A percentile compares a stretch with the other conserved stretches of the same genome.
phyloP scores from a whole-genome alignment of 495 filamentous ascomycete genomes.

The Pyrenula aspistea region DNA sequence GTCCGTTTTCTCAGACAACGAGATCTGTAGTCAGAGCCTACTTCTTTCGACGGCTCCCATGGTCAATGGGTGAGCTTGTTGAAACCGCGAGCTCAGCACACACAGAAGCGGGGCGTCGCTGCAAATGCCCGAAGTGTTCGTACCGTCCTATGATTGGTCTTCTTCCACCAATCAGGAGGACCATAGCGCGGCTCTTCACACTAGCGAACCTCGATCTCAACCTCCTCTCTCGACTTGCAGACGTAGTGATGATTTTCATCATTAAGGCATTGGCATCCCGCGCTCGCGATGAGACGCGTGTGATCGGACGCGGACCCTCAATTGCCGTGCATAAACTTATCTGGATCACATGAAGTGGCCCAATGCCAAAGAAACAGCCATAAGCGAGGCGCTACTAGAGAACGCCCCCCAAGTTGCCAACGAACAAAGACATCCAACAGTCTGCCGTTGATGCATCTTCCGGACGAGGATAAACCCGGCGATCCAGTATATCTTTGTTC shows the following conservation, averaged over 20 bases:
- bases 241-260: too few species aligned
- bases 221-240: background rate
- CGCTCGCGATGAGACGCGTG: background rate
- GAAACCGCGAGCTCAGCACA: too few species aligned
- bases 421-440: background rate
- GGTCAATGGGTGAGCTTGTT: too few species aligned
- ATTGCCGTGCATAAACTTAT: background rate
- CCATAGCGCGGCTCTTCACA: background rate
- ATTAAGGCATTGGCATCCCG: too few species aligned
- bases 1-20: too few species aligned
- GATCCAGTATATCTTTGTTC: too few species aligned
- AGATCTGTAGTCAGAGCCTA: too few species aligned
- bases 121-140: background rate
- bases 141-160: background rate
- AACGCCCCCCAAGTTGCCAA: background rate
- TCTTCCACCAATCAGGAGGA: background rate
- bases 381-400: background rate
- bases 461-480: background rate
- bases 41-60: too few species aligned
- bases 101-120: background rate
- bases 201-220: background rate
- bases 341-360: background rate
- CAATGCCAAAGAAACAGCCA: background rate
- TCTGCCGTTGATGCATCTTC: background rate
- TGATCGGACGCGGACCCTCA: background rate